These are phyloP conservation scores for Nigrospora oryzae DNA, from an alignment of 2,329 filamentous ascomycete genomes.

Conservation along the genomic window DNA sequence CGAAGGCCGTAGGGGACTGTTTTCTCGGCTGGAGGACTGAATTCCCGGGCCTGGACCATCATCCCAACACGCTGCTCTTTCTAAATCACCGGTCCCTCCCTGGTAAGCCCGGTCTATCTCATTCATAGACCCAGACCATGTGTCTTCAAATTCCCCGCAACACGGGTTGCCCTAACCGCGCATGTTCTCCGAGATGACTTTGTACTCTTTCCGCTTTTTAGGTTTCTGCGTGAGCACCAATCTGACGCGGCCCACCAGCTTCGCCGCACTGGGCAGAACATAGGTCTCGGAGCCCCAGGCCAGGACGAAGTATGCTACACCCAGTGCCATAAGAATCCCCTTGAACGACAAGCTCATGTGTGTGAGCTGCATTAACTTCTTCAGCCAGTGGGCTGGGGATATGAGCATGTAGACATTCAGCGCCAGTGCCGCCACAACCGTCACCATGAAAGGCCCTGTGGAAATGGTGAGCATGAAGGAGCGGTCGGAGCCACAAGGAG, in stretches of 20 bases:
- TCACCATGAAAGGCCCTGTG: constrained; percentile 73
- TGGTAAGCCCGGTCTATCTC: no score
- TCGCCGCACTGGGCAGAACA: constrained; percentile 62
- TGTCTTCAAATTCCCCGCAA: no score
- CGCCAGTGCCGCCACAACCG: constrained; percentile 59
- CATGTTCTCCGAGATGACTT: constrained; percentile 67
- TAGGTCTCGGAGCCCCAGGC: constrained; percentile 67
- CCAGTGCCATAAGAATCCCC: constrained; percentile 62
- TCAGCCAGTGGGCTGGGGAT: constrained; percentile 60
- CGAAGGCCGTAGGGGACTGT: no score
- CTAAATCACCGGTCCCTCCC: no score
- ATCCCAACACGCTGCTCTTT: no score
- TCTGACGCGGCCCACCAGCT: constrained; percentile 54
- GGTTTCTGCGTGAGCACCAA: constrained; percentile 45
- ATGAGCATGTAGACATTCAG: constrained; percentile 76
- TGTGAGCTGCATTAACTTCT: constrained; percentile 77
- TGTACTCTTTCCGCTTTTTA: constrained; percentile 85
- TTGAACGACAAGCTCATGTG: constrained; percentile 66
- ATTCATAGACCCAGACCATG: no score
- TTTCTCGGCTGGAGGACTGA: no score
- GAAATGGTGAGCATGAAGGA: not conserved
- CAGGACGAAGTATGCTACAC: constrained; percentile 56
- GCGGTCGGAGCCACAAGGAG: not conserved
- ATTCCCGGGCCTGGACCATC: no score
- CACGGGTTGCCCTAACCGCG: constrained; percentile 18